These are phyloP conservation scores for Escallonia herrerae DNA, from an alignment of 129 eudicot genomes.

Conservation along the genomic window DNA sequence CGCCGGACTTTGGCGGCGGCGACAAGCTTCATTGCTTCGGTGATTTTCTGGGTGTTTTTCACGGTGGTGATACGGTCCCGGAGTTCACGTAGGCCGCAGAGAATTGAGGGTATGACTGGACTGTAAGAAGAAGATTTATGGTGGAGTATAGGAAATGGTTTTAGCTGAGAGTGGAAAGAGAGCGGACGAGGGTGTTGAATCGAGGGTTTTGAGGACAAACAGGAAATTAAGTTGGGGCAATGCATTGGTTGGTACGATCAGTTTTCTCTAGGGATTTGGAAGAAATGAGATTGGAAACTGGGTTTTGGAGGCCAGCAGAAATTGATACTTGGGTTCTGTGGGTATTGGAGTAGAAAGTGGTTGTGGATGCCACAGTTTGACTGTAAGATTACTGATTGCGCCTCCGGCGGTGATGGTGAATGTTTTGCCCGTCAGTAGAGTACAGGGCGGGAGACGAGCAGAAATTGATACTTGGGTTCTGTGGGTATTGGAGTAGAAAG, in stretches of 20 bases:
- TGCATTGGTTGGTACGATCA: slow-evolving; percentile 6
- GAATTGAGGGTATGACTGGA: slow-evolving; percentile 15
- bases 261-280: not conserved
- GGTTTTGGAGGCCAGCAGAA: too few species aligned
- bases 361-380: too few species aligned
- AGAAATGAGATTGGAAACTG: not conserved
- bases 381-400: too few species aligned
- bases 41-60: slow-evolving; percentile 69
- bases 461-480: too few species aligned
- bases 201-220: slow-evolving; percentile 8
- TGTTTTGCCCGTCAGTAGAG: too few species aligned
- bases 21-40: slow-evolving; percentile 95
- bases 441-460: too few species aligned
- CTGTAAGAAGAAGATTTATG: too few species aligned
- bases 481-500: too few species aligned
- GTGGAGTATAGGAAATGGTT: slow-evolving; percentile 3
- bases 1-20: slow-evolving; percentile 78
- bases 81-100: slow-evolving; percentile 49
- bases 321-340: too few species aligned
- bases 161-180: slow-evolving; percentile 10
- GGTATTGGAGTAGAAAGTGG: too few species aligned
- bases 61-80: slow-evolving; percentile 57
- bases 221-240: slow-evolving; percentile 5
- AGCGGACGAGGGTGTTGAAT: not conserved
- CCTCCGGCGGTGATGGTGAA: too few species aligned